These are phyloP conservation scores for Fusarium tuaranense DNA, from an alignment of 2,329 filamentous ascomycete species.

Conservation along the genomic window DNA sequence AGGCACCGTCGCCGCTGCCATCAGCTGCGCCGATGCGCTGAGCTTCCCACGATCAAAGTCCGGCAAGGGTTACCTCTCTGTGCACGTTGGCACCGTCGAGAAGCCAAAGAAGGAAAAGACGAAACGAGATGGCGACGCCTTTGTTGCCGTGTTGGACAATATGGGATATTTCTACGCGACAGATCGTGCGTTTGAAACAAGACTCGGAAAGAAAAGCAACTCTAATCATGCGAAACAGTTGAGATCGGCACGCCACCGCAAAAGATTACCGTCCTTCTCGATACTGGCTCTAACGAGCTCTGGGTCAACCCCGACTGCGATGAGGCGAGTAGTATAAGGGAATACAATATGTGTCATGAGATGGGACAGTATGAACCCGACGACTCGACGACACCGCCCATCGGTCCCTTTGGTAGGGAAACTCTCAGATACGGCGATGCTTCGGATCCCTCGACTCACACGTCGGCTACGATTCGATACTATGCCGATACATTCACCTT, in stretches of 20 bases:
- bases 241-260: slow-evolving; percentile 57
- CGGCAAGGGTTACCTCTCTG: slow-evolving; percentile 53
- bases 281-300: slow-evolving; percentile 66
- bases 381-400: slow-evolving; percentile 53
- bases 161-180: slow-evolving; percentile 55
- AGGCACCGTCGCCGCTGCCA: slow-evolving; percentile 23
- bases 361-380: slow-evolving; percentile 60
- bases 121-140: slow-evolving; percentile 38
- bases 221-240: slow-evolving; percentile 52
- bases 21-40: slow-evolving; percentile 31
- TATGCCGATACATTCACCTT: slow-evolving; percentile 60
- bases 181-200: slow-evolving; percentile 45
- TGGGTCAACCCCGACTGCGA: slow-evolving; percentile 66
- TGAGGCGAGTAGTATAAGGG: slow-evolving; percentile 49
- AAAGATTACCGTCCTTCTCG: slow-evolving; percentile 59
- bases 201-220: background rate
- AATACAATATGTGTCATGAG: slow-evolving; percentile 51
- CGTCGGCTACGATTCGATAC: slow-evolving; percentile 56
- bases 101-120: slow-evolving; percentile 40
- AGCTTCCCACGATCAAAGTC: slow-evolving; percentile 45
- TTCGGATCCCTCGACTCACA: slow-evolving; percentile 51
- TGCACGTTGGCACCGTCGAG: slow-evolving; percentile 51
- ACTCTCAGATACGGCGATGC: slow-evolving; percentile 56
- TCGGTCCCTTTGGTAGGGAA: slow-evolving; percentile 52
- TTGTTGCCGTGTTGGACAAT: slow-evolving; percentile 50